A percentile compares a stretch with the other conserved stretches of the same genome.
Evolutionary conservation across 83 land plant species (phyloP).

Genomic region (Larix sibirica): DNA sequence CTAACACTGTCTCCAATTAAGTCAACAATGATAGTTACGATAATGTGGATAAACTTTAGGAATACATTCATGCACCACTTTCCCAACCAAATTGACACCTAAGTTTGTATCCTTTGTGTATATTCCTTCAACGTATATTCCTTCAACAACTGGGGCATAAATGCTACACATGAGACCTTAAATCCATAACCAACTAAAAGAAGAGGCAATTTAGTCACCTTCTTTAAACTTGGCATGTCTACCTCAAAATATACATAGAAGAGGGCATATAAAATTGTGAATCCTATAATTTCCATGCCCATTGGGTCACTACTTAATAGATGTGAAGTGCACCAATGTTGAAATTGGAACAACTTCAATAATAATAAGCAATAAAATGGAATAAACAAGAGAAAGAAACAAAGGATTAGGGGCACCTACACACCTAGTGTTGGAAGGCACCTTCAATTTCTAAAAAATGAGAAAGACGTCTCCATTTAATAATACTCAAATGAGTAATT

Average conservation of each 20-base stretch:
- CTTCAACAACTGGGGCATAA: constrained; percentile 96
- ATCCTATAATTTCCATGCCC: constrained; percentile 93
- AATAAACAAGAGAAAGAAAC: too few species aligned
- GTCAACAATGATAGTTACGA: constrained; percentile 97
- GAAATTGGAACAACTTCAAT: too few species aligned
- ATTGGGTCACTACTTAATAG: constrained; percentile 21
- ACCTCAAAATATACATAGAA: constrained; percentile 83
- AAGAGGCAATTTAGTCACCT: constrained; percentile 91
- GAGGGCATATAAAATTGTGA: constrained; percentile 82
- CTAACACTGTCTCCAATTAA: constrained; percentile 99
- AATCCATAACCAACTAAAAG: constrained; percentile 97
- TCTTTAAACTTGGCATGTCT: constrained; percentile 71
- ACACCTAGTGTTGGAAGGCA: too few species aligned
- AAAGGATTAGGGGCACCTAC: too few species aligned
- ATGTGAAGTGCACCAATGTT: too few species aligned
- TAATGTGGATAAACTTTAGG: constrained; percentile 96
- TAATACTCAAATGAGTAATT: too few species aligned
- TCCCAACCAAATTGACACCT: constrained; percentile 97
- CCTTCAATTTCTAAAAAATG: too few species aligned
- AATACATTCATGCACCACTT: constrained; percentile 93
- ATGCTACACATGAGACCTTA: constrained; percentile 99
- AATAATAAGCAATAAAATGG: too few species aligned
- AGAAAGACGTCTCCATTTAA: too few species aligned
- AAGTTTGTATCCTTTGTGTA: constrained; percentile 98
- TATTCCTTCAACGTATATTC: constrained; percentile 96